Base-by-base conservation (phyloP, 306 rosid genomes). In the Vigna hirtella region DNA sequence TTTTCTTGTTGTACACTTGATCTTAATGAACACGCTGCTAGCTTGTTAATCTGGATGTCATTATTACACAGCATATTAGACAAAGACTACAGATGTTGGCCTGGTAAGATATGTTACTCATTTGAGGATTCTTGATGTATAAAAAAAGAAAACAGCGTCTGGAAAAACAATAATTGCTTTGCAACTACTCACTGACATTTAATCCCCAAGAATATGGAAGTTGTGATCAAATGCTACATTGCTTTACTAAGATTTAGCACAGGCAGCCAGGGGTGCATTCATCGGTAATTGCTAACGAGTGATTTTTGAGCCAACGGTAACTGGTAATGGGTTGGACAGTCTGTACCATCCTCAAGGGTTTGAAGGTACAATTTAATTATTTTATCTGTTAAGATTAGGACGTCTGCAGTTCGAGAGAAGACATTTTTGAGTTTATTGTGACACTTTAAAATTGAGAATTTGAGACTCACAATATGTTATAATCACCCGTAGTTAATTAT, bases 181-280 rank as follows among this genome's bases (percentile, higher is more conserved):
- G 74, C 81, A 70, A 30, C 24, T 58, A 38, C 49, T 66, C 61
- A 32, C 49, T 18, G 30, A 55, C 14, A 57, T 24, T 57, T 57
- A 6, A 57, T 11, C 38, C 34, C 40, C 9, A 58, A 8, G 9
- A 24, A 56, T 56, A 14, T 26, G 11, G 20, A 51, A 47, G 50
- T 53, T 13, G 17, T 22, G 72, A 17, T 45, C 24, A 47, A 66
- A 47, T 55, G 42, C 51, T 17, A 40, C 26, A 17, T 38, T 40
- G 32, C 16, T 65, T 40, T 40, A 17, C 49, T 38, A 65, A 38
- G 42, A 7, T 47, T 6, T 63, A 63, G 52, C 64, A n/a, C 16
- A 16, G 15, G 74, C 16, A 42, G 75, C 48, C n/a, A 16, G 68
- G 59, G 69, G 50, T 66, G 58, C 59, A 43, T 77, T 49, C 50